Base-by-base conservation (phyloP, 768 basidiomycete genomes). In the Pulveroboletus sp. region DNA sequence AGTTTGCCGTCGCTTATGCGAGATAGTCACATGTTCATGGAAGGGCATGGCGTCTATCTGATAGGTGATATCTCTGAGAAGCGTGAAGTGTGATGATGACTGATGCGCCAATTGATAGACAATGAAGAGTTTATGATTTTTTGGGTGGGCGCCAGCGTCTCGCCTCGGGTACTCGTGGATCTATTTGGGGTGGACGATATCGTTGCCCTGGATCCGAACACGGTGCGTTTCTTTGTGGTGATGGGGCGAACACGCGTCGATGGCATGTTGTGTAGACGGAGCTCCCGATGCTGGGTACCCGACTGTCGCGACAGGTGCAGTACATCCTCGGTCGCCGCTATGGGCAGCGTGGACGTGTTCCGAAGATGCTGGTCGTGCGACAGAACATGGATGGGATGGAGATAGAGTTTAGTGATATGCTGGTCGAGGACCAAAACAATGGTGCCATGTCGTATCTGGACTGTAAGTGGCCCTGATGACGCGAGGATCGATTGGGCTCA, bases 341-440 rank as follows among this genome's bases (percentile, higher is more conserved):
- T 43, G 59, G 69, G 2, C 77, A 82, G 49, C 77, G 85, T 27
- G 75, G 77, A 14, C 76, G 81, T 4, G 58, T 66, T 29, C 72
- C 75, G 7, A 87, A 82, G 63, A 73, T 94, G 57, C 70, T 82
- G 31, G 76, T 98, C 23, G 90, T 90, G 0, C 80, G 97, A 9
- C 97, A 98, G 65, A 91, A 97, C 63, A 74, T 94, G 65, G 97
- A 99, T 62, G 95, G 82, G 12, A 73, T 82, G 43, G 95, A 99
- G 71, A 80, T 98, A 38, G 97, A 98, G 67, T 97, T 95, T 60
- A 89, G 88, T 55, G 97, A 99, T 70, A 89, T 97, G 89, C 76
- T 99, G 12, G 84, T 97, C 21, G 97, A 99, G 72, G 97, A 99
- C 69, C 81, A 87, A 65, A 99, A 99, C 63, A 97, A 95, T 59